These are phyloP conservation scores for Solanum phureja DNA, from an alignment of 257 asterid genomes.

Conservation along the genomic window DNA sequence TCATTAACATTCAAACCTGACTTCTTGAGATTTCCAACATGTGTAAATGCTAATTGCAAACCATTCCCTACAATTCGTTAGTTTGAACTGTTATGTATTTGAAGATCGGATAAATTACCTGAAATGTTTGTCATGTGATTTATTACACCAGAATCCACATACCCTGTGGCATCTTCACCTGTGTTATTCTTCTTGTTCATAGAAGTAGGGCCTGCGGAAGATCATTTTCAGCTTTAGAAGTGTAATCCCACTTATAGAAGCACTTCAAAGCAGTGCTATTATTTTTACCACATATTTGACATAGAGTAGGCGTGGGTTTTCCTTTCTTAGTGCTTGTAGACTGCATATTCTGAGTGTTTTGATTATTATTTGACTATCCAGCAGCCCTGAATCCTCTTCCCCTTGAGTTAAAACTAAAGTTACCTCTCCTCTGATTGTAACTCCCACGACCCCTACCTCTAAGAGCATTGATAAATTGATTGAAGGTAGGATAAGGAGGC, in stretches of 20 bases:
- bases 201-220: background rate
- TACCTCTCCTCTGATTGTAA: background rate
- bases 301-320: background rate
- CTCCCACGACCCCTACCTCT: background rate
- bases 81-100: background rate
- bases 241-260: too few species aligned
- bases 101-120: background rate
- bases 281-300: background rate
- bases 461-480: too few species aligned
- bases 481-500: background rate
- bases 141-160: too few species aligned
- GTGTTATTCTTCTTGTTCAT: background rate
- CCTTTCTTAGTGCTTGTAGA: too few species aligned
- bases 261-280: background rate
- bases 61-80: too few species aligned
- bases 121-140: background rate
- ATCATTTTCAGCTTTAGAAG: background rate
- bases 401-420: background rate
- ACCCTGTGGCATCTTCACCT: background rate
- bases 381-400: background rate
- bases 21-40: too few species aligned
- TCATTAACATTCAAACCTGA: too few species aligned
- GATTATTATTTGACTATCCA: too few species aligned
- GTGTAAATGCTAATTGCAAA: too few species aligned
- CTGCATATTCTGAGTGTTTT: too few species aligned